Evolutionary conservation across 805 yeast genomes (phyloP).

Genomic region (Kuraishia ogatae): DNA sequence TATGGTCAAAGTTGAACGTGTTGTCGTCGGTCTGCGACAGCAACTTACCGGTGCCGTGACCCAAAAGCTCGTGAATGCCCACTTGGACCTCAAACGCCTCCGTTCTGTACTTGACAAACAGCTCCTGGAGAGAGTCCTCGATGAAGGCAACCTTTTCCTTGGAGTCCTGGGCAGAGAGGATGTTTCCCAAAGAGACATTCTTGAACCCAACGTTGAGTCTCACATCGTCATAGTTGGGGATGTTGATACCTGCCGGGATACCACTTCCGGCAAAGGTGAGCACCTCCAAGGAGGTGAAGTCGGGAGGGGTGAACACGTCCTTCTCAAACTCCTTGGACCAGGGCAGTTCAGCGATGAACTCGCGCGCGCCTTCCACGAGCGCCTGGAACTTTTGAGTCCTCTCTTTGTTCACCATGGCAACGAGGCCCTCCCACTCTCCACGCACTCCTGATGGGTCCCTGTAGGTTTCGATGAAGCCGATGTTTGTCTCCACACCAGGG

Average conservation of each 20-base stretch:
- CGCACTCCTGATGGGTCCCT: conserved; percentile 87
- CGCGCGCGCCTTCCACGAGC: conserved; percentile 59
- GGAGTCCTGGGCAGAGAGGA: conserved; percentile 64
- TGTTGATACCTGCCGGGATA: conserved; percentile 88
- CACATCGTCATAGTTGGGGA: conserved; percentile 88
- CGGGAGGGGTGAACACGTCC: conserved; percentile 85
- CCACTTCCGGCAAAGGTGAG: conserved; percentile 86
- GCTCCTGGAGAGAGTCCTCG: conserved; percentile 37
- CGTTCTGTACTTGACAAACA: conserved; percentile 63
- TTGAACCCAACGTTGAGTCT: conserved; percentile 79
- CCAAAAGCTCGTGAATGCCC: conserved; percentile 85
- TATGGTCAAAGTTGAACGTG: conserved; percentile 61
- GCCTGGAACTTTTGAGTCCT: conserved; percentile 72
- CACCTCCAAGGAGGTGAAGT: conserved; percentile 84
- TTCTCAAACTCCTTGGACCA: conserved; percentile 75
- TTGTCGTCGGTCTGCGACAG: conserved; percentile 51
- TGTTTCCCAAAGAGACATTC: conserved; percentile 84
- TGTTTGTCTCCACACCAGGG: conserved; percentile 71
- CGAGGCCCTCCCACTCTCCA: conserved; percentile 92
- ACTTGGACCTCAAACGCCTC: conserved; percentile 91
- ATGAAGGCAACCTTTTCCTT: conserved; percentile 66
- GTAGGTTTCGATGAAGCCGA: conserved; percentile 89
- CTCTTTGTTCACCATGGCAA: conserved; percentile 84
- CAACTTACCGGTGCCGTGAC: conserved; percentile 87
- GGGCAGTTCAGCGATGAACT: conserved; percentile 60